Conservation (phyloP, 352 stramenopile species). For the Peronospora farinosa region DNA sequence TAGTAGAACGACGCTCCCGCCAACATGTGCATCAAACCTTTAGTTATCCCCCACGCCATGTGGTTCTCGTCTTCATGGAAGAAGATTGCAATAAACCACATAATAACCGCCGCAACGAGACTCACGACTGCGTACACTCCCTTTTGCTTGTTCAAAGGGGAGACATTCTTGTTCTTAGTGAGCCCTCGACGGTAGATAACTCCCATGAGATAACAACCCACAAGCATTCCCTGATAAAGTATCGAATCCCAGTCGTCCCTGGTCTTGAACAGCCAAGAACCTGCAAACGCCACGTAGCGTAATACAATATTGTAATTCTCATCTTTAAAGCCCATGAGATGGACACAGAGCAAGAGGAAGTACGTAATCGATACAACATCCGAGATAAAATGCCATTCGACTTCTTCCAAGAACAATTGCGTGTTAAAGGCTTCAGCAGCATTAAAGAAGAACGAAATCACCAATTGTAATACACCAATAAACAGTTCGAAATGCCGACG, state of each 20-base stretch:
- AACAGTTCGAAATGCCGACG: constrained; percentile 87
- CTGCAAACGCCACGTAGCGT: constrained; percentile 77
- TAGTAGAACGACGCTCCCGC: constrained; percentile 68
- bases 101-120: constrained; percentile 34
- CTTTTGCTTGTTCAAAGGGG: constrained; percentile 50
- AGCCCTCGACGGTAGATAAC: constrained; percentile 51
- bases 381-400: constrained; percentile 84
- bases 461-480: constrained; percentile 75
- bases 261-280: constrained; percentile 80
- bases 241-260: constrained; percentile 79
- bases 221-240: constrained; percentile 58
- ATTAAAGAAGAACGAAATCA: constrained; percentile 82
- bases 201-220: constrained; percentile 47
- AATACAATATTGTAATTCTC: constrained; percentile 82
- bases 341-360: constrained; percentile 79
- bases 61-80: constrained; percentile 35
- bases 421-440: constrained; percentile 60
- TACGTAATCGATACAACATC: constrained; percentile 84
- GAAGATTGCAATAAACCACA: constrained; percentile 45
- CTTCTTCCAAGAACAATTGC: constrained; percentile 58
- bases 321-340: constrained; percentile 77
- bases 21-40: constrained; percentile 63
- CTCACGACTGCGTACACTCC: constrained; percentile 46
- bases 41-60: constrained; percentile 45
- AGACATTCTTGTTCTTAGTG: constrained; percentile 39